Conservation (phyloP, 2,329 filamentous ascomycete species). For the Setomelanomma holmii region DNA sequence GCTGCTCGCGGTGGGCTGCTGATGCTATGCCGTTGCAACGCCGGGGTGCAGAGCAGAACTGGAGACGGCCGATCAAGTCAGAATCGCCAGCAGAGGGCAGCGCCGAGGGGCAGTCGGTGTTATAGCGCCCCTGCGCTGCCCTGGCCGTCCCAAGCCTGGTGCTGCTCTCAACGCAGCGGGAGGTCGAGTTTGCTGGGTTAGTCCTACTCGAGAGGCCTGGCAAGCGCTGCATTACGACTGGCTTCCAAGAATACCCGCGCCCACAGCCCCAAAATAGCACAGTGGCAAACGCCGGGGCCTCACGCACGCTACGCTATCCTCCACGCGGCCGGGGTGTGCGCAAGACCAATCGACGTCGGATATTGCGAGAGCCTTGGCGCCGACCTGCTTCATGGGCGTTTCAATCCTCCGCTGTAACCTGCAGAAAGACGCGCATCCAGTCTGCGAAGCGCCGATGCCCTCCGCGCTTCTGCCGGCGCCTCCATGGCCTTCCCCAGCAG, state of each 20-base stretch:
- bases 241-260: neutral
- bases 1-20: neutral
- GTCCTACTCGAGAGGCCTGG: neutral
- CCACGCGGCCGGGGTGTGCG: too few species aligned
- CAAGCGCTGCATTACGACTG: neutral
- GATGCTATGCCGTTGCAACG: neutral
- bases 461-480: neutral
- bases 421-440: neutral
- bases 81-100: neutral
- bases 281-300: neutral
- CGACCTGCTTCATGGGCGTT: constrained; percentile 4
- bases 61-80: neutral
- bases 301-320: neutral
- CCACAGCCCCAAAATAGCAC: constrained; percentile 3
- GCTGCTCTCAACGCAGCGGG: constrained; percentile 1
- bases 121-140: neutral
- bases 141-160: too few species aligned
- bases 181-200: neutral
- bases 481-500: neutral
- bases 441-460: neutral
- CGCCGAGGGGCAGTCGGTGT: neutral
- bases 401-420: too few species aligned
- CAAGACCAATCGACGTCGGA: too few species aligned
- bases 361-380: constrained; percentile 1
- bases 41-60: neutral